These are phyloP conservation scores for Diaporthe humulicola DNA, from an alignment of 2,329 filamentous ascomycete genomes.

Conservation along the genomic window DNA sequence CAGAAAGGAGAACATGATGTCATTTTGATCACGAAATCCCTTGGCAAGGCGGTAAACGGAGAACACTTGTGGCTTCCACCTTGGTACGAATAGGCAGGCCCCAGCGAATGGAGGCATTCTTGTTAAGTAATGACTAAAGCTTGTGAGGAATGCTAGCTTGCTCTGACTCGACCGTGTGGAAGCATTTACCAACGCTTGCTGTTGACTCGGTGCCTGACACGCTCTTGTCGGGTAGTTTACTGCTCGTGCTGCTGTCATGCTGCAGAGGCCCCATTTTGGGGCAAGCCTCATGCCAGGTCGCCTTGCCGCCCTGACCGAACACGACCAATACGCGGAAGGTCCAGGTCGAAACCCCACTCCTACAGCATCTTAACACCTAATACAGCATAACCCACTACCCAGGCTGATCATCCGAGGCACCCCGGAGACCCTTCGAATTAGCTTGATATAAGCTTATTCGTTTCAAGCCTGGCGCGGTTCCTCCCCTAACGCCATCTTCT, in stretches of 20 bases:
- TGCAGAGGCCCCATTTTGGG: slow-evolving; percentile 2
- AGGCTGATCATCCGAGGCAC: slow-evolving; percentile 17
- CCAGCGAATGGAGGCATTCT: slow-evolving; percentile 1
- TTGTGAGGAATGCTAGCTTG: neutral
- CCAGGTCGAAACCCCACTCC: slow-evolving; percentile 1
- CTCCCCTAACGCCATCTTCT: neutral
- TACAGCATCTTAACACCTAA: slow-evolving; percentile 14
- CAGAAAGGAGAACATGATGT: slow-evolving; percentile 17
- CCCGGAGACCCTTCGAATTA: slow-evolving; percentile 9
- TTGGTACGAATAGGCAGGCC: neutral
- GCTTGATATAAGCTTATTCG: slow-evolving; percentile 31
- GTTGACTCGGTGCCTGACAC: neutral
- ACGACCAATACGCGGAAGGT: slow-evolving; percentile 9
- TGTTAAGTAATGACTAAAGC: neutral
- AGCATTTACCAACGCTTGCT: neutral
- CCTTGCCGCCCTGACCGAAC: slow-evolving; percentile 7
- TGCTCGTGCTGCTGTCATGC: neutral
- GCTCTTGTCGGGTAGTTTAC: neutral
- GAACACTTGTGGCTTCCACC: slow-evolving; percentile 13
- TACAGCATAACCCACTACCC: slow-evolving; percentile 1
- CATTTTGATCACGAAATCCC: neutral
- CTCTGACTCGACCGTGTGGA: slow-evolving; percentile 2
- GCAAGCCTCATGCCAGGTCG: neutral
- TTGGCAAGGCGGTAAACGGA: slow-evolving; percentile 9
- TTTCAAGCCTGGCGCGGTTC: slow-evolving; percentile 11